These are phyloP conservation scores for Cyclospora cayetanensis DNA, from an alignment of 169 alveolate species.

Conservation along the genomic window DNA sequence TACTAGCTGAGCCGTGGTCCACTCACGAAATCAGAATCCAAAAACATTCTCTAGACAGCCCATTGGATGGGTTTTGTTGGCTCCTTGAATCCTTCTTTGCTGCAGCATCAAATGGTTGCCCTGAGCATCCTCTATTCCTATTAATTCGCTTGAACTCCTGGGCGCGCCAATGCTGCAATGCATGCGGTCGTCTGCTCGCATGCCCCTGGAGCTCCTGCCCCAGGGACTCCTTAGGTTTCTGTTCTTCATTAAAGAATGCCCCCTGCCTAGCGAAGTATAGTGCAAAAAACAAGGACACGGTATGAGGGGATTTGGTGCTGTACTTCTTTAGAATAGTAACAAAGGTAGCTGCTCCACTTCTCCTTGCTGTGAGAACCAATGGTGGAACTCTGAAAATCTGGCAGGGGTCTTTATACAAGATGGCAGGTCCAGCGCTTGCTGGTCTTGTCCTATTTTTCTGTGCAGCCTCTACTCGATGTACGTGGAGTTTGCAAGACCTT, in stretches of 20 bases:
- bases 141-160: background rate
- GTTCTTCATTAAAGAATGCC: background rate
- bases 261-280: background rate
- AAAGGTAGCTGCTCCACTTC: too few relatives aligned
- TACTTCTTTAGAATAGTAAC: background rate
- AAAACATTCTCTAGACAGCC: background rate
- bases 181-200: background rate
- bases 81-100: background rate
- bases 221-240: background rate
- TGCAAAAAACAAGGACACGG: background rate
- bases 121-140: conserved; percentile 6
- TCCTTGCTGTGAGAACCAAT: too few relatives aligned
- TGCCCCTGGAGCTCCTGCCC: background rate
- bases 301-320: background rate
- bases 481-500: conserved; percentile 33
- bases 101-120: conserved; percentile 40
- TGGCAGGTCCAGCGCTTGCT: background rate
- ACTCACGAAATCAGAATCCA: background rate
- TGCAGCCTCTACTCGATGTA: conserved; percentile 51
- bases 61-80: background rate
- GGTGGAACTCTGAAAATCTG: background rate
- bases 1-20: too few relatives aligned
- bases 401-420: too few relatives aligned
- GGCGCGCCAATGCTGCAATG: background rate
- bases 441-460: background rate